These are phyloP conservation scores for Penicillium goetzii DNA, from an alignment of 495 filamentous ascomycete species.

Conservation along the genomic window DNA sequence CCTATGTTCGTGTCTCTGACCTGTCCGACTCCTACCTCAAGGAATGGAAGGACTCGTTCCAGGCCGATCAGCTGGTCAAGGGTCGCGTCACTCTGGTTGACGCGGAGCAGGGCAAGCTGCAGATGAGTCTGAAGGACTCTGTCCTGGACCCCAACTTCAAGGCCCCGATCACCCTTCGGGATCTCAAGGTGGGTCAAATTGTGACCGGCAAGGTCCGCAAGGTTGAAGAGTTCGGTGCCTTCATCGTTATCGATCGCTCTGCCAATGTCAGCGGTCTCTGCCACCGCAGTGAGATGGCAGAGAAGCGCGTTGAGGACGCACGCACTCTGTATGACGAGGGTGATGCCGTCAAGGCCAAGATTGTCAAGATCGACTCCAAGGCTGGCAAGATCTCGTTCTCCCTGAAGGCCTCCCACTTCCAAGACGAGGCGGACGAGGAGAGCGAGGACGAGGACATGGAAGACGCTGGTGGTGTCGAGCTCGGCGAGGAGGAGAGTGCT, in stretches of 20 bases:
- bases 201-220: slow-evolving; percentile 89
- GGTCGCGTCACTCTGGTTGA: slow-evolving; percentile 78
- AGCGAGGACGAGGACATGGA: slow-evolving; percentile 53
- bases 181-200: slow-evolving; percentile 76
- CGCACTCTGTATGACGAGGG: slow-evolving; percentile 83
- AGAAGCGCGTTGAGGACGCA: slow-evolving; percentile 75
- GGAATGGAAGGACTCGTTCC: slow-evolving; percentile 90
- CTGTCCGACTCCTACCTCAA: slow-evolving; percentile 90
- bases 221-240: slow-evolving; percentile 92
- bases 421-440: slow-evolving; percentile 61
- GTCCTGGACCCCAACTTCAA: slow-evolving; percentile 79
- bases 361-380: slow-evolving; percentile 74
- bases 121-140: slow-evolving; percentile 85
- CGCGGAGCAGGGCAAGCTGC: slow-evolving; percentile 64
- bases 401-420: slow-evolving; percentile 89
- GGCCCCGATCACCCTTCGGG: slow-evolving; percentile 65
- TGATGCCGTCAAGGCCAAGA: slow-evolving; percentile 86
- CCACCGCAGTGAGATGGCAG: slow-evolving; percentile 87
- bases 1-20: slow-evolving; percentile 80
- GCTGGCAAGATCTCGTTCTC: slow-evolving; percentile 82
- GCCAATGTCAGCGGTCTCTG: slow-evolving; percentile 88
- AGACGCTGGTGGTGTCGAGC: slow-evolving; percentile 50
- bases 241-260: slow-evolving; percentile 85
- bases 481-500: slow-evolving; percentile 45
- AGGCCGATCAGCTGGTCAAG: slow-evolving; percentile 84